A percentile compares a stretch with the other conserved stretches of the same genome.
These are phyloP conservation scores for Takashimella tepidaria DNA, from an alignment of 1,284 basidiomycete genomes.

Conservation along the genomic window DNA sequence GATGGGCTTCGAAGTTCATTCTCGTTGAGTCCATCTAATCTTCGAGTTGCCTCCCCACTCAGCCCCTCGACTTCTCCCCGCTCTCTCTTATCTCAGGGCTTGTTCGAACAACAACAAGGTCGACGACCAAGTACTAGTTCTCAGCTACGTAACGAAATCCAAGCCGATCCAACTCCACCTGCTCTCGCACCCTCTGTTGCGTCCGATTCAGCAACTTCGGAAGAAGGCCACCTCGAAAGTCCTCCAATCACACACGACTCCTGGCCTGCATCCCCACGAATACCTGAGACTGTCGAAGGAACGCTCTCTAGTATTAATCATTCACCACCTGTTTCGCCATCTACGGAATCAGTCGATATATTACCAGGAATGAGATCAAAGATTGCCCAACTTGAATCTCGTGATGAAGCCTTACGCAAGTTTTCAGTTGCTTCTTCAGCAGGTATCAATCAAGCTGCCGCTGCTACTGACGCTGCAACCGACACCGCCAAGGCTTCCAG, in stretches of 20 bases:
- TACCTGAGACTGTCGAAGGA: background rate
- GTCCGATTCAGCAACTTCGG: constrained; percentile 32
- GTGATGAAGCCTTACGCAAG: constrained; percentile 37
- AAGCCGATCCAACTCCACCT: constrained; percentile 10
- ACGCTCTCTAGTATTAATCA: background rate
- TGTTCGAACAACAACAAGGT: background rate
- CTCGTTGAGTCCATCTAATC: background rate
- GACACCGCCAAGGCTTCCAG: too few species aligned
- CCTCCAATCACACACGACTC: background rate
- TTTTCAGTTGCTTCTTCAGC: constrained; percentile 33
- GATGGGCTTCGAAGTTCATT: background rate
- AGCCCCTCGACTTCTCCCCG: background rate
- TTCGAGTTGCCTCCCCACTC: background rate
- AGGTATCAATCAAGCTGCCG: background rate
- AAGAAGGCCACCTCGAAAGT: constrained; percentile 17
- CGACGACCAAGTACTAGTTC: background rate
- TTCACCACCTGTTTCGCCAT: constrained; percentile 2
- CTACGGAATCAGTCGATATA: constrained; percentile 1
- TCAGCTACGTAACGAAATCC: constrained; percentile 11
- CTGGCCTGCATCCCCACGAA: background rate
- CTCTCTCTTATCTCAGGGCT: background rate
- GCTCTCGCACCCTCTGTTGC: constrained; percentile 34
- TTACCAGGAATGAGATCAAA: constrained; percentile 10
- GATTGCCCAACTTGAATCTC: constrained; percentile 38
- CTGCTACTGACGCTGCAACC: background rate